A percentile compares a stretch with the other conserved stretches of the same genome.
Evolutionary conservation across 1,139 yeast species (phyloP).

Genomic region (Geotrichum histeridarum): DNA sequence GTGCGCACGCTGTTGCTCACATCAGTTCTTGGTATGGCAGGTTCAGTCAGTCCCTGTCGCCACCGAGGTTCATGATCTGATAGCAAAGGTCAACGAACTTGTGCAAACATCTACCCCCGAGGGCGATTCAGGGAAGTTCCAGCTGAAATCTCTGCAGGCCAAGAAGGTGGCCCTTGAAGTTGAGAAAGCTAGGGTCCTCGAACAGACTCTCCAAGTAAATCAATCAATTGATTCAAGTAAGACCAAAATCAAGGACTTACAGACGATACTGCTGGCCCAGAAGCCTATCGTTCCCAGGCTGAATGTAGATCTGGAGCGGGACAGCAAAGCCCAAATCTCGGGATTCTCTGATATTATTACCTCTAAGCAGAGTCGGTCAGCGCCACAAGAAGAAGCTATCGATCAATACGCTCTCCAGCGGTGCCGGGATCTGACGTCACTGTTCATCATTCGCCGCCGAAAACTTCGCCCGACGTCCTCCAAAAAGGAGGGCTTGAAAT

Average conservation of each 20-base stretch:
- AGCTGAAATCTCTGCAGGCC: neutral
- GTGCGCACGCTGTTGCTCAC: slow-evolving; percentile 11
- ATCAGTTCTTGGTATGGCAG: slow-evolving; percentile 1
- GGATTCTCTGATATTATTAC: neutral
- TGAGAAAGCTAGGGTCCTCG: neutral
- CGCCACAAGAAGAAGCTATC: neutral
- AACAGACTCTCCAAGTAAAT: neutral
- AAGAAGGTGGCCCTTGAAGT: neutral
- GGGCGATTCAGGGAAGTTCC: neutral
- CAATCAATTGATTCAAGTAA: neutral
- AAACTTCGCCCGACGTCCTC: neutral
- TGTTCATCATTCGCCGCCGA: slow-evolving; percentile 8
- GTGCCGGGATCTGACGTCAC: neutral
- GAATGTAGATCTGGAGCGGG: neutral
- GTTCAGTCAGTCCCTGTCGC: slow-evolving; percentile 8
- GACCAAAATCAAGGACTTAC: neutral
- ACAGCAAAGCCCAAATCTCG: neutral
- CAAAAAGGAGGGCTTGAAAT: neutral
- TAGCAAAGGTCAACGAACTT: neutral
- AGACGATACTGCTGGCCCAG: neutral
- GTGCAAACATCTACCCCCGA: neutral
- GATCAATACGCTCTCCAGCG: neutral
- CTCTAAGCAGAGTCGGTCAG: neutral
- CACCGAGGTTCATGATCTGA: slow-evolving; percentile 2
- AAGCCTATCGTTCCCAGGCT: neutral